phyloP scores from a whole-genome alignment of 2,329 filamentous ascomycete genomes.

The Teratosphaeria destructans region DNA sequence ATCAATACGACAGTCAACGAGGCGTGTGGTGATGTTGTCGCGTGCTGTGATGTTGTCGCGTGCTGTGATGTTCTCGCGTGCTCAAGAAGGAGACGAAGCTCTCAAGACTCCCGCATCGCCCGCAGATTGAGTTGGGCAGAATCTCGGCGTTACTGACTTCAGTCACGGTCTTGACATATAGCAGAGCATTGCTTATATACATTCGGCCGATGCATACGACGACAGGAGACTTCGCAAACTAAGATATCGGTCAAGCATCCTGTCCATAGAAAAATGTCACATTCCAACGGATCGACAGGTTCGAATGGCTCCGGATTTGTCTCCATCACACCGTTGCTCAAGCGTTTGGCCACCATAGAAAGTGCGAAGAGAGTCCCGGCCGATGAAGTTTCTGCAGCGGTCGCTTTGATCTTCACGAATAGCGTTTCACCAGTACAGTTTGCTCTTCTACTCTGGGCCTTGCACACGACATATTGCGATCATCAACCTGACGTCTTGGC shows the following conservation, averaged over 20 bases:
- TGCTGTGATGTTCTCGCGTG: neutral
- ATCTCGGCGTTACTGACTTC: neutral
- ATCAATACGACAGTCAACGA: neutral
- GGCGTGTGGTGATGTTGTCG: neutral
- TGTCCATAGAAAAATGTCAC: slow-evolving; percentile 4
- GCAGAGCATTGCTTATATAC: neutral
- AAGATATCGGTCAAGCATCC: neutral
- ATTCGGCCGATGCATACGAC: neutral
- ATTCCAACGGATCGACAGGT: slow-evolving; percentile 1
- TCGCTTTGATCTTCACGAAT: slow-evolving; percentile 86
- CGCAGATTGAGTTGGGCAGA: neutral
- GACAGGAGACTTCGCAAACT: neutral
- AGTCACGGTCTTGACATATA: neutral
- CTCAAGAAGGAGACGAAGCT: neutral
- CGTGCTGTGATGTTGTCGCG: neutral
- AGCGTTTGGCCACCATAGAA: slow-evolving; percentile 50
- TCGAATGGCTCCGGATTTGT: slow-evolving; percentile 14
- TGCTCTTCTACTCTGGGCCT: slow-evolving; percentile 73
- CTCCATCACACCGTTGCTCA: slow-evolving; percentile 61
- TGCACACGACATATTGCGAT: slow-evolving; percentile 86
- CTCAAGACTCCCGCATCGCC: neutral
- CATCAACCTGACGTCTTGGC: slow-evolving; percentile 75
- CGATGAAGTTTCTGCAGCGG: slow-evolving; percentile 76
- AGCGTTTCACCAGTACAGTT: slow-evolving; percentile 80
- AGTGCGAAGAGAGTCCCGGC: slow-evolving; percentile 46